Base-by-base conservation (phyloP, 2,329 filamentous ascomycete species). In the Diaporthe sp. region DNA sequence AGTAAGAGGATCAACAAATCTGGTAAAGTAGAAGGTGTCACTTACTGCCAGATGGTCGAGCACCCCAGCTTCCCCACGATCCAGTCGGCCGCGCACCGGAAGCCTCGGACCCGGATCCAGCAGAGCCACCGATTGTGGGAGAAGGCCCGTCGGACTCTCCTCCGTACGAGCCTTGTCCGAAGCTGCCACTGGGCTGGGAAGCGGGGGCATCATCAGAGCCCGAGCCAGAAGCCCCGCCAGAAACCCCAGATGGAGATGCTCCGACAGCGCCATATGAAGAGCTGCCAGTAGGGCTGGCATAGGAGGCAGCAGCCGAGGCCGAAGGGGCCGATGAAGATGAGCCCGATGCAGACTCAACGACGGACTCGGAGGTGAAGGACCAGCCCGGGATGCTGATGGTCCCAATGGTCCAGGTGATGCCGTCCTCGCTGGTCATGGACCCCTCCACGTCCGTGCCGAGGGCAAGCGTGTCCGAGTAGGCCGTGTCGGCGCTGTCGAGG, bases 341-440 rank as follows among this genome's bases (percentile, higher is more conserved):
- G 3, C 3, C 34, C 31, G 65, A 57, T 12, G 13, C 10, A 3
- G 51, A 71, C 6, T 46, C 51, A 19, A 39, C 28, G 1, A 71
- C 68, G 3, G 68, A 71, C 28, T 71, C 68, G 39, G 51, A 34
- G 49, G 53, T 65, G 67, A 76, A 76, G 44, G 34, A 34, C 37
- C 39, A 76, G 6, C 60, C 60, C 15, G 75, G 75, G 46, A 76
- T 76, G 49, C 49, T 25, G 61, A 76, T 76, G 4, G 75, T 76
- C 9, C 72, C 72, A 22, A 76, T 73, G 22, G 73, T 62, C 75
- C 75, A 76, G 28, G 75, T 76, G 3, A 68, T 75, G 1, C 75
- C 75, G 25, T 60, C 60, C 13, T 76, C 73, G 42, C 65, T 71
- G 15, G 75, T 70, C 75, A 76, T 76, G 6, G 72, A 49, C 7